These are phyloP conservation scores for Alternaria brassicae DNA, from an alignment of 2,329 filamentous ascomycete genomes.

Conservation along the genomic window DNA sequence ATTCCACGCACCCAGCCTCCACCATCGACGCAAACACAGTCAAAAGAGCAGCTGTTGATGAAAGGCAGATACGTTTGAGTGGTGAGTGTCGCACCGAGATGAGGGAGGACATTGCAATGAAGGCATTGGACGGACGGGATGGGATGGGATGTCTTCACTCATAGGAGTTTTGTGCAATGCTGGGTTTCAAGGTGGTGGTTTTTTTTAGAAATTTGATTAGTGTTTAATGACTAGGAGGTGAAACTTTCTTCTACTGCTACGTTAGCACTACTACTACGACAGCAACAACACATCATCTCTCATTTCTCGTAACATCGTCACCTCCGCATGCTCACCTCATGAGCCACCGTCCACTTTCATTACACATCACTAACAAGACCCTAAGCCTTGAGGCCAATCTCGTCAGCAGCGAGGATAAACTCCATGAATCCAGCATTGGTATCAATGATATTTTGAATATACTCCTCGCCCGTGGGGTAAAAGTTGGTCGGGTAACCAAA, in stretches of 20 bases:
- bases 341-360: neutral
- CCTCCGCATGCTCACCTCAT: neutral
- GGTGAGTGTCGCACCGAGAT: neutral
- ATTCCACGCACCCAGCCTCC: neutral
- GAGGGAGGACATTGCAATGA: too few species aligned
- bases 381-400: slow-evolving; percentile 41
- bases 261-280: neutral
- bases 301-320: slow-evolving; percentile 8
- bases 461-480: slow-evolving; percentile 51
- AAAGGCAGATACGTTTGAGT: neutral
- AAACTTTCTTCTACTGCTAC: neutral
- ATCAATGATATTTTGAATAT: slow-evolving; percentile 52
- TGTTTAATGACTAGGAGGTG: neutral
- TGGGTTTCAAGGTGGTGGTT: neutral
- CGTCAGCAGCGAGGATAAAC: slow-evolving; percentile 46
- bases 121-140: too few species aligned
- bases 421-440: slow-evolving; percentile 55
- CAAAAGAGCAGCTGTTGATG: neutral
- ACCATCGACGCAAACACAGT: neutral
- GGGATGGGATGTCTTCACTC: neutral
- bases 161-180: neutral
- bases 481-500: slow-evolving; percentile 53
- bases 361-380: neutral
- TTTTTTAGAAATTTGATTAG: too few species aligned
- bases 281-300: neutral